Conservation (phyloP, 345 rosid species). For the Salix arbutifolia region DNA sequence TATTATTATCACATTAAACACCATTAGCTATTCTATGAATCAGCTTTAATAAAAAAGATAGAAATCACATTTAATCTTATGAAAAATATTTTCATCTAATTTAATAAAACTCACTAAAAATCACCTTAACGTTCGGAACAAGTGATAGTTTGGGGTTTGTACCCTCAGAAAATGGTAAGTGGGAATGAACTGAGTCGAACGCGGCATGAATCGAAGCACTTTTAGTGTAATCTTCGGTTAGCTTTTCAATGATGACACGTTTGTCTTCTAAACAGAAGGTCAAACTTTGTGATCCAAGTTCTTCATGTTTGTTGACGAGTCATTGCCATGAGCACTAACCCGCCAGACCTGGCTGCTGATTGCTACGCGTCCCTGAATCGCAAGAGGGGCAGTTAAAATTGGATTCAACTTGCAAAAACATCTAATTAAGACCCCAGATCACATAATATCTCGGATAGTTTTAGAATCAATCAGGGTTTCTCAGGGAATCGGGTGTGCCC, state of each 20-base stretch:
- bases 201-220: constrained; percentile 7
- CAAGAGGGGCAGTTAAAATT: background rate
- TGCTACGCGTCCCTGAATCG: background rate
- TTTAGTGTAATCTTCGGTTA: constrained; percentile 3
- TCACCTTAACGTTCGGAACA: too few species aligned
- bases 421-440: background rate
- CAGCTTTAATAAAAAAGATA: too few species aligned
- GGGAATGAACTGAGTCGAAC: background rate
- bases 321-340: background rate
- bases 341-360: too few species aligned
- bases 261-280: background rate
- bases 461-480: background rate
- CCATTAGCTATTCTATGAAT: too few species aligned
- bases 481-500: background rate
- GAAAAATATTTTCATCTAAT: too few species aligned
- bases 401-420: background rate
- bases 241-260: background rate
- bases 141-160: background rate
- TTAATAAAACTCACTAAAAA: too few species aligned
- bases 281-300: background rate
- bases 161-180: background rate
- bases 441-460: background rate
- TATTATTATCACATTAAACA: too few species aligned
- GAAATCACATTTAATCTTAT: too few species aligned
- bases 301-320: background rate